phyloP scores from a whole-genome alignment of 129 eudicot genomes.

The Pittosporum tobira region DNA sequence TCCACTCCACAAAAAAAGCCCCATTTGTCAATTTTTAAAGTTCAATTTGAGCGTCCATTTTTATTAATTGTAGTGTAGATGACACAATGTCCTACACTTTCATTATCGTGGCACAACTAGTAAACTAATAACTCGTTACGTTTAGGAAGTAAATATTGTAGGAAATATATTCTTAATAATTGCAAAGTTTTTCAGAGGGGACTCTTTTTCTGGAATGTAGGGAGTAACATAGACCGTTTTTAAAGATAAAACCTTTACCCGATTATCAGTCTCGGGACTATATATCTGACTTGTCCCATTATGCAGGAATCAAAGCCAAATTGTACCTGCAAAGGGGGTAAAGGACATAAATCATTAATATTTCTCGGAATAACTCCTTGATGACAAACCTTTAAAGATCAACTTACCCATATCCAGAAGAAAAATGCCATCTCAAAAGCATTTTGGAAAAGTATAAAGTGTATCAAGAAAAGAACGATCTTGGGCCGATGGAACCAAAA shows the following conservation, averaged over 20 bases:
- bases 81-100: no score
- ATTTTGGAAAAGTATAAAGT: slow-evolving; percentile 91
- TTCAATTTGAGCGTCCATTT: no score
- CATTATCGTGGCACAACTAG: no score
- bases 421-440: slow-evolving; percentile 92
- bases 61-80: no score
- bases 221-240: no score
- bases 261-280: slow-evolving; percentile 72
- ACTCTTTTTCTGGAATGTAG: no score
- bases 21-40: no score
- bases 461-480: slow-evolving; percentile 62
- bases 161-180: no score
- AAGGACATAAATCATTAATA: neutral
- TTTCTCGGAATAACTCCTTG: neutral
- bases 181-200: no score
- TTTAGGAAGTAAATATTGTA: no score
- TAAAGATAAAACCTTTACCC: slow-evolving; percentile 42
- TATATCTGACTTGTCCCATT: slow-evolving; percentile 68
- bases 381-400: neutral
- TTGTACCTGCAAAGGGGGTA: slow-evolving; percentile 41
- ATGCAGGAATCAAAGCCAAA: slow-evolving; percentile 84
- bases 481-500: slow-evolving; percentile 82
- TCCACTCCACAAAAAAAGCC: neutral
- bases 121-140: no score
- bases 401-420: slow-evolving; percentile 84